Base-by-base conservation (phyloP, 306 rosid genomes). In the Vigna trinervia region DNA sequence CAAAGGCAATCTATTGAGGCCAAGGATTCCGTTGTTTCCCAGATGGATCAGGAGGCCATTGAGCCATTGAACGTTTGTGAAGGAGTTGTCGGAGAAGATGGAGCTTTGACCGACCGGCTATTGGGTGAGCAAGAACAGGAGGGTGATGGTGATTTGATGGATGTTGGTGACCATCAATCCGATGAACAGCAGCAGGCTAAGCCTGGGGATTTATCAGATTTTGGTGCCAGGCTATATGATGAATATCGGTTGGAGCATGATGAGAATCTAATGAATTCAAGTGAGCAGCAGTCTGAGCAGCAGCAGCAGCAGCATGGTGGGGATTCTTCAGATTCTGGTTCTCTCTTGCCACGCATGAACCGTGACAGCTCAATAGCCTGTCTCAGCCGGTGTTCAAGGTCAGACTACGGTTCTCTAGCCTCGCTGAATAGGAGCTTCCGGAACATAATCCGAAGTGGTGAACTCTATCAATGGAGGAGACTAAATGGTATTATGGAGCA, bases 301-400 rank as follows among this genome's bases (percentile, higher is more conserved):
- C 83, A 71, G 41, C 22, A 68, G 3, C 52, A 71, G 48, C 22
- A 68, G 3, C 52, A 66, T 8, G 70, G 45, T 57, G 90, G 90
- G 60, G 75, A 82, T 46, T 78, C 86, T 34, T 91, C 97, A 0
- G 90, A 89, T 76, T 87, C 97, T 0, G 89, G 77, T n/a, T 81
- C 94, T 5, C 87, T 87, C 48, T 75, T 76, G 56, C 84, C 86
- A 3, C 77, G 85, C 15, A 89, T 94, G 87, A 93, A 89, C 65
- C 78, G 90, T 2, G 98, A 94, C 83, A 94, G 91, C 83, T 92
- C 96, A 12, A 86, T 90, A 1, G 84, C 90, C 7, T 89, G 96
- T 69, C 87, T 94, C 12, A 84, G 92, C 69, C 91, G 89, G 14
- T 94, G 97, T 69, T 94, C 98, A 1, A 83, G 98, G 83, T 94